A percentile compares a stretch with the other conserved stretches of the same genome.
Conservation (phyloP, 768 basidiomycete species). For the Hygrophorus pudorinus region DNA sequence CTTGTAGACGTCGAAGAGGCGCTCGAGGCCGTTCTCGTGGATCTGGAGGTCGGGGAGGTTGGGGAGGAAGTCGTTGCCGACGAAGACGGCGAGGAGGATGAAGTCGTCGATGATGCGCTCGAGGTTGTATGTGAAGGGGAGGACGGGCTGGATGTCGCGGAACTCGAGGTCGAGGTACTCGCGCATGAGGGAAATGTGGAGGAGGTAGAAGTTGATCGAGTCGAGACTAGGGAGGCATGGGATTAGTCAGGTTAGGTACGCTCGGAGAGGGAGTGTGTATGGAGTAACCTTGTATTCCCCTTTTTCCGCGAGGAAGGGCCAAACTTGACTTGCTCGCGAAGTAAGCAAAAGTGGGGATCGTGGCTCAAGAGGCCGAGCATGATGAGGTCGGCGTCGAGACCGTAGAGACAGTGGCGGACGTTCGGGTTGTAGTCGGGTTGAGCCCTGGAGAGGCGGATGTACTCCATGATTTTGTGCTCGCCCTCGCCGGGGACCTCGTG, state of each 20-base stretch:
- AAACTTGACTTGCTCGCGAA: constrained; percentile 98
- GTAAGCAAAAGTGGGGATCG: constrained; percentile 95
- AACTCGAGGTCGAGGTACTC: constrained; percentile 98
- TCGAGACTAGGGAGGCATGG: constrained; percentile 39
- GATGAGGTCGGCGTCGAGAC: constrained; percentile 95
- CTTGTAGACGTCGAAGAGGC: constrained; percentile 93
- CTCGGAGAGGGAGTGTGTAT: neutral
- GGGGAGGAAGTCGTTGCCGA: constrained; percentile 96
- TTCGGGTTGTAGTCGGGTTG: constrained; percentile 96
- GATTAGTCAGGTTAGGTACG: neutral
- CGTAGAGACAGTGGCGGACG: constrained; percentile 94
- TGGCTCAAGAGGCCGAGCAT: constrained; percentile 97
- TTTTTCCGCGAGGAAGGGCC: constrained; percentile 75
- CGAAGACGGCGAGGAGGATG: constrained; percentile 90
- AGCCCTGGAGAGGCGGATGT: constrained; percentile 88
- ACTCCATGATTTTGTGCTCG: constrained; percentile 99
- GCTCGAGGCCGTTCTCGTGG: constrained; percentile 92
- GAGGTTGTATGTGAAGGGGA: constrained; percentile 79
- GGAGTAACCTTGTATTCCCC: constrained; percentile 39
- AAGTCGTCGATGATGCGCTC: constrained; percentile 98
- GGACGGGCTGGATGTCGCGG: constrained; percentile 48
- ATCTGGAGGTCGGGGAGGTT: constrained; percentile 96
- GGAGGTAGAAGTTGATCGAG: constrained; percentile 84
- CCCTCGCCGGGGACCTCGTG: constrained; percentile 99
- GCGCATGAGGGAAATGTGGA: constrained; percentile 90